Conservation (phyloP, 2,329 filamentous ascomycete genomes). For the Leptodontidium sp. region DNA sequence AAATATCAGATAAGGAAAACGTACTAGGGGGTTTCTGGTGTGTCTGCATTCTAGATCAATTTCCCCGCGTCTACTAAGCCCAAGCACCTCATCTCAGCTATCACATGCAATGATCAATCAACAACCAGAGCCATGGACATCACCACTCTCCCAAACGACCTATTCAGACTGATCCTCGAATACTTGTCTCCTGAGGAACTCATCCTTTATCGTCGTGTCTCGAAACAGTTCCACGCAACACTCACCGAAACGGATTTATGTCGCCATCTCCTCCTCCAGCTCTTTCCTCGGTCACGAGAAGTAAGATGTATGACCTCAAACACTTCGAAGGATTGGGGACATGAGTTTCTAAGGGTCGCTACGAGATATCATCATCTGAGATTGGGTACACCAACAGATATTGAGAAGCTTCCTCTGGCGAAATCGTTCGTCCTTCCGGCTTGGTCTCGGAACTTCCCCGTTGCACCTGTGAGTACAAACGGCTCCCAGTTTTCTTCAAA, state of each 20-base stretch:
- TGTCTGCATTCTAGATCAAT: background rate
- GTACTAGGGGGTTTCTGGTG: too few relatives aligned
- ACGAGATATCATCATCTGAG: conserved; percentile 63
- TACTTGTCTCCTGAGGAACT: conserved; percentile 59
- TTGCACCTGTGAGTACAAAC: conserved; percentile 44
- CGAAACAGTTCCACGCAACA: conserved; percentile 55
- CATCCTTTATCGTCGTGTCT: conserved; percentile 61
- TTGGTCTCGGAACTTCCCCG: conserved; percentile 47
- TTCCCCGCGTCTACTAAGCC: background rate
- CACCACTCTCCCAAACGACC: conserved; percentile 60
- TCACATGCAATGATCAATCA: background rate
- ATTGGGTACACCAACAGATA: conserved; percentile 54
- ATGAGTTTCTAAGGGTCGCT: conserved; percentile 58
- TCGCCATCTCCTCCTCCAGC: conserved; percentile 56
- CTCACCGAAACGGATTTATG: conserved; percentile 59
- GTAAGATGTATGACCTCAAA: conserved; percentile 47
- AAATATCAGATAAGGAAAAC: too few relatives aligned
- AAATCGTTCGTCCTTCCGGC: conserved; percentile 45
- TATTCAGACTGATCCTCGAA: conserved; percentile 63
- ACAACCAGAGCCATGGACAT: conserved; percentile 46
- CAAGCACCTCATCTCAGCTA: background rate
- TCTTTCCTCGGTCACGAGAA: conserved; percentile 63
- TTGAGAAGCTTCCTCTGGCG: conserved; percentile 55
- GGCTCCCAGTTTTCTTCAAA: too few relatives aligned
- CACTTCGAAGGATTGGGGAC: conserved; percentile 48